phyloP scores from a whole-genome alignment of 331 rosid genomes.

The Pyracantha coccinea region DNA sequence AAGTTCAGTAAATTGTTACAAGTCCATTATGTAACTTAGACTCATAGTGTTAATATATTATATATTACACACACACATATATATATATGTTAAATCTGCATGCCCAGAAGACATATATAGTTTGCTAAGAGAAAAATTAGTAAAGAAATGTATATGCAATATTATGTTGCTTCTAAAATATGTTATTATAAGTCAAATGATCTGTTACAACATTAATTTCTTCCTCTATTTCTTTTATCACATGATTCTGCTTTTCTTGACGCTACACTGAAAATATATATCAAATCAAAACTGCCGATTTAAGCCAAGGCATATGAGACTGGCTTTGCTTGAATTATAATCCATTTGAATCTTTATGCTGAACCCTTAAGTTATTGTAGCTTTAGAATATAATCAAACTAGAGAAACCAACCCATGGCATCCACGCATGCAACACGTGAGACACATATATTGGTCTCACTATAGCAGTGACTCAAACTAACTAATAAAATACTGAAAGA shows the following conservation, averaged over 20 bases:
- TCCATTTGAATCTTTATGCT: background rate
- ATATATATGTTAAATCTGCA: no score
- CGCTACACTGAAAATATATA: background rate
- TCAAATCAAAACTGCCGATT: background rate
- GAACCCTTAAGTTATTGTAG: background rate
- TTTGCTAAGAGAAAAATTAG: background rate
- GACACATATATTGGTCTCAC: background rate
- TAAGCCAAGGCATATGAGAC: background rate
- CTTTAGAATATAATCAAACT: background rate
- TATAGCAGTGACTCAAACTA: background rate
- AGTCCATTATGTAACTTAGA: no score
- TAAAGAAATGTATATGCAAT: background rate
- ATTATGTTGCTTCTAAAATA: conserved; percentile 16
- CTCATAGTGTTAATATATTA: no score
- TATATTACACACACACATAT: no score
- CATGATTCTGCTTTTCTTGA: conserved; percentile 22
- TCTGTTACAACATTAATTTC: conserved; percentile 43
- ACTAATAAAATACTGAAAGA: background rate
- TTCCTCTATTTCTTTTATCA: conserved; percentile 17
- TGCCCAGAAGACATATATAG: no score
- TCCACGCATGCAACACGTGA: conserved; percentile 4
- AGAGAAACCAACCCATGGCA: background rate
- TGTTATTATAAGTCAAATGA: conserved; percentile 30
- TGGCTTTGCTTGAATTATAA: conserved; percentile 9
- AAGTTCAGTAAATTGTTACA: no score